Conservation (phyloP, 192 early-diverging fungal genomes). For the Coemansia pectinata region DNA sequence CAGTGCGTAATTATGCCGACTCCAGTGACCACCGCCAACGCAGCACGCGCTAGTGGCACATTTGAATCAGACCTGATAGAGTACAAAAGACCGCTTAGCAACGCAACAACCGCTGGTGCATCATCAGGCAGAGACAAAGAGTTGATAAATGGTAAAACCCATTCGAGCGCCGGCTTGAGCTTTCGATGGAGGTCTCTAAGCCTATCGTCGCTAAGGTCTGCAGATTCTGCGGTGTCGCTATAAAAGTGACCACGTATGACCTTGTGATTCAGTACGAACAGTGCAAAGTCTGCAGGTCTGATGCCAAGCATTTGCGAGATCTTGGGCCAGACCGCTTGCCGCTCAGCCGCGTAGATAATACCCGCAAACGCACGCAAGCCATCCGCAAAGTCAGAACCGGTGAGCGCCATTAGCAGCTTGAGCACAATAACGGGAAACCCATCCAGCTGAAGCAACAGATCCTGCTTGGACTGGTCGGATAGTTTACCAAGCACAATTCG, state of each 20-base stretch:
- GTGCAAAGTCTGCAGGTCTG: constrained; percentile 22
- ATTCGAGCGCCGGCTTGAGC: constrained; percentile 36
- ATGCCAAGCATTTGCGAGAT: neutral
- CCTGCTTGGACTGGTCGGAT: constrained; percentile 14
- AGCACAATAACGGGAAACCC: constrained; percentile 20
- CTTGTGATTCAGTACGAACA: constrained; percentile 6
- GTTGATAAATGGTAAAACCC: constrained; percentile 48
- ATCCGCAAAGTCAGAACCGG: constrained; percentile 31
- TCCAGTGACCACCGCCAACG: constrained; percentile 27
- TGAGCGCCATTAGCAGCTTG: constrained; percentile 10
- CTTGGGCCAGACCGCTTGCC: constrained; percentile 18
- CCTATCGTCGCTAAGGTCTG: constrained; percentile 11
- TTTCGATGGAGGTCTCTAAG: constrained; percentile 17
- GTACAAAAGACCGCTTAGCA: constrained; percentile 30
- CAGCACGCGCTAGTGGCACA: constrained; percentile 16
- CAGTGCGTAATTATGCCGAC: constrained; percentile 47
- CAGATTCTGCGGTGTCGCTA: neutral
- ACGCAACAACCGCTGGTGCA: constrained; percentile 14
- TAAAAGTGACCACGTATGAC: constrained; percentile 16
- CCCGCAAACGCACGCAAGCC: constrained; percentile 31
- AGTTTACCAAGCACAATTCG: constrained; percentile 28
- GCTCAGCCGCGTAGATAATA: constrained; percentile 24
- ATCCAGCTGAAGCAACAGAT: constrained; percentile 23
- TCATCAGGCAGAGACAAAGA: constrained; percentile 37
- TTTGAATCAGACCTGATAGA: constrained; percentile 10